Evolutionary conservation across 2,329 filamentous ascomycete genomes (phyloP), one percentile per base, ranked within the genome.

Genomic region (Huntiella moniliformis): DNA sequence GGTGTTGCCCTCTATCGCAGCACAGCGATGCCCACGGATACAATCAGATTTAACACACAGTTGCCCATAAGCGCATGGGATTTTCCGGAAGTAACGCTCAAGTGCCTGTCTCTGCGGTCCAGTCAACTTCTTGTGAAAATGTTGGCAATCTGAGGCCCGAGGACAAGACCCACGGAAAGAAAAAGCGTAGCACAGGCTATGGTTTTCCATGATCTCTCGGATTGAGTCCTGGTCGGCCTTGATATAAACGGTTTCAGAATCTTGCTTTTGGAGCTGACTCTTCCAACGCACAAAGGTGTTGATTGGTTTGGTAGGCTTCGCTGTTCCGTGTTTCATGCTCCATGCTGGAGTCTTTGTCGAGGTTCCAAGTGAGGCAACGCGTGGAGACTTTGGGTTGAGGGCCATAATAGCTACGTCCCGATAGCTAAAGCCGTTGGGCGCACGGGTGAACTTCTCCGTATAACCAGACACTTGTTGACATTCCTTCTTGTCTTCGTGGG

Each of bases 101-200:
- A 78, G 71, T 2, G 71, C 74, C 33, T 65, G 65, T 43, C 70
- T 59, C 54, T 78, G 73, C 3, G 74, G 71, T 16, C 63, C 58
- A 4, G 62, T 67, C 2, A 69, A 65, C 51, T 62, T 67, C 40
- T 67, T 60, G 56, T 78, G 74, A 48, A 70, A 67, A 53, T 76
- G 78, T 42, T 59, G 61, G 57, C 74, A 78, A 4, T 62, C 59
- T 3, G 11, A 2, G n/a, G 66, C 64, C 52, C 74, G 76, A 40
- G 62, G 55, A 52, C 74, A 78, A 1, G 67, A 67, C 0, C 71
- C 72, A 13, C 71, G 64, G 31, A 78, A 63, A 54, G 72, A 77
- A 53, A 74, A 70, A 42, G 73, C 74, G 56, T 78, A 77, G 62
- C 74, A 78, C 5, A 76, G 59, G 56, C 76, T 77, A 50, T 68